These are phyloP conservation scores for Quercus suber DNA, from an alignment of 306 rosid species.

Conservation along the genomic window DNA sequence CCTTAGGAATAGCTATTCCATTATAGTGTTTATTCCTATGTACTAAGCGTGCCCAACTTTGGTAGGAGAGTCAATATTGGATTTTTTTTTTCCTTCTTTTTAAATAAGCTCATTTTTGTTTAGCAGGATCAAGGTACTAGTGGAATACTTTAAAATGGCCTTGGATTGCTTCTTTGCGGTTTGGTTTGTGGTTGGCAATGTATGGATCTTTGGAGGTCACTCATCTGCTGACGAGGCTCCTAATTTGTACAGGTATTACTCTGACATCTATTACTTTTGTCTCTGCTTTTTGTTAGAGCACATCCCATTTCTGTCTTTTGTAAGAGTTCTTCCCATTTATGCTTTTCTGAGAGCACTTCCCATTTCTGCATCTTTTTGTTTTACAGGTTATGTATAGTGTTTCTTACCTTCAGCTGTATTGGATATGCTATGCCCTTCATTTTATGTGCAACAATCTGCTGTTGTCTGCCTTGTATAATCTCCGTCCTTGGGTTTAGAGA, in stretches of 20 bases:
- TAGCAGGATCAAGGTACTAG: constrained; percentile 67
- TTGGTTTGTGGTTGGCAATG: constrained; percentile 98
- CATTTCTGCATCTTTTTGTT: constrained; percentile 24
- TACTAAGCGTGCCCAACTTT: background rate
- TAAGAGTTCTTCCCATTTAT: constrained; percentile 15
- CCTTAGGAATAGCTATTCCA: too few species aligned
- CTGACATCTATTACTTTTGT: constrained; percentile 5
- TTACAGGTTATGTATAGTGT: constrained; percentile 91
- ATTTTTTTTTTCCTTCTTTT: background rate
- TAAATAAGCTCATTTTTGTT: constrained; percentile 5
- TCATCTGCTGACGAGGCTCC: constrained; percentile 74
- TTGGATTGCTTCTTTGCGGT: constrained; percentile 95
- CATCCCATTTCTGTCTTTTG: background rate
- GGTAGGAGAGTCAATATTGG: background rate
- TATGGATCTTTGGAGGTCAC: constrained; percentile 96
- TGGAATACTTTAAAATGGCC: constrained; percentile 90
- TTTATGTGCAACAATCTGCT: constrained; percentile 95
- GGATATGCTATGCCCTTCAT: constrained; percentile 99
- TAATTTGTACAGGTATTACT: constrained; percentile 81
- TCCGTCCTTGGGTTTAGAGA: constrained; percentile 93
- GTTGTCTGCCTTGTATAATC: constrained; percentile 96
- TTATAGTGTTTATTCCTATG: too few species aligned
- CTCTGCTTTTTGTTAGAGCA: background rate
- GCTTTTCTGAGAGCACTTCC: constrained; percentile 14
- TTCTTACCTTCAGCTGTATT: constrained; percentile 90